These are phyloP conservation scores for Diutina neorugosa DNA, from an alignment of 1,139 yeast species.

Conservation along the genomic window DNA sequence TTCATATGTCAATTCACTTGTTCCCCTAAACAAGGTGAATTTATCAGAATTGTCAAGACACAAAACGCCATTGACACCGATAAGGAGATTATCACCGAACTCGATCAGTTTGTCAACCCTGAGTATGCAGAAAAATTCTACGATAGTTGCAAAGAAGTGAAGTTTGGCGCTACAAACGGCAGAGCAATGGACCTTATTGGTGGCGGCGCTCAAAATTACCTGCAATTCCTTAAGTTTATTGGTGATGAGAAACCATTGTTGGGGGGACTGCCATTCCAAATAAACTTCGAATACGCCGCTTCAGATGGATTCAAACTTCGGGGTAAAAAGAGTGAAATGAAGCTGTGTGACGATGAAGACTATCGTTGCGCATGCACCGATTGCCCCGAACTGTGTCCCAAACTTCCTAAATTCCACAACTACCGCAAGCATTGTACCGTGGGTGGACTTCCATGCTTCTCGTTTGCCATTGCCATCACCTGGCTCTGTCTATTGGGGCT, in stretches of 20 bases:
- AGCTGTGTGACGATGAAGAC: constrained; percentile 50
- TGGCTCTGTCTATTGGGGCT: constrained; percentile 29
- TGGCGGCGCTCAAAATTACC: constrained; percentile 77
- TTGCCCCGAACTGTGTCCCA: constrained; percentile 73
- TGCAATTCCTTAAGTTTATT: constrained; percentile 67
- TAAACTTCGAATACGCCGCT: constrained; percentile 49
- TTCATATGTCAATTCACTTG: constrained; percentile 87
- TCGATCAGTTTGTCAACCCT: constrained; percentile 51
- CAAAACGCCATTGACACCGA: constrained; percentile 40
- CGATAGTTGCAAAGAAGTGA: constrained; percentile 80
- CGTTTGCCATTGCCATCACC: constrained; percentile 43
- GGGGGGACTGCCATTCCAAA: constrained; percentile 95
- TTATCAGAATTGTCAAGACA: constrained; percentile 51
- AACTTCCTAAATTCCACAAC: constrained; percentile 32
- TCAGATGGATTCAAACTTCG: constrained; percentile 23
- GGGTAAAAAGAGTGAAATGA: constrained; percentile 39
- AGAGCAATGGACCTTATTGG: constrained; percentile 95
- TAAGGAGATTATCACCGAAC: constrained; percentile 54
- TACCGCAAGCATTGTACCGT: constrained; percentile 35
- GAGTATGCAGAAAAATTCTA: constrained; percentile 52
- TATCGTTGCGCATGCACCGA: constrained; percentile 87
- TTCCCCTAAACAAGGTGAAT: constrained; percentile 70
- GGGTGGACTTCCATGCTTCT: constrained; percentile 61
- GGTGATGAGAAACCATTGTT: constrained; percentile 90
- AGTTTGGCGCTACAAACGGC: constrained; percentile 91